A percentile compares a stretch with the other conserved stretches of the same genome.
Evolutionary conservation across 179 eudicot genomes (phyloP).

Genomic region (Gypsophila paniculata): DNA sequence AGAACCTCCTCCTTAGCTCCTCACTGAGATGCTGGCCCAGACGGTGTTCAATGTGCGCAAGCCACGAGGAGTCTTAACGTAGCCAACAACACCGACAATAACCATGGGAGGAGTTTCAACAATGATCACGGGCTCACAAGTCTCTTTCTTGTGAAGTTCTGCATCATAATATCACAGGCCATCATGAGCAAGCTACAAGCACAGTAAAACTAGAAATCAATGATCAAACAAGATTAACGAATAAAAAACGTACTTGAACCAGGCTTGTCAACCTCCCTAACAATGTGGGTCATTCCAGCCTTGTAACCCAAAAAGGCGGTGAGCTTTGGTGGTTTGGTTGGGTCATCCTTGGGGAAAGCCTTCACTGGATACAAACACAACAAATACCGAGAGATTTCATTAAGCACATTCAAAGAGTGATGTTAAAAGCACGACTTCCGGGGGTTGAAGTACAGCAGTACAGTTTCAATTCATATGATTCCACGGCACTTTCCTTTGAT

Average conservation of each 20-base stretch:
- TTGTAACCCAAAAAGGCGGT: slow-evolving; percentile 92
- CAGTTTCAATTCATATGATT: too few relatives aligned
- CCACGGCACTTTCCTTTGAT: too few relatives aligned
- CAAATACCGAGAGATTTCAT: not conserved
- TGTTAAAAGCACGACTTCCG: not conserved
- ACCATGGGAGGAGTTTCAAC: slow-evolving; percentile 79
- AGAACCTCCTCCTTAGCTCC: slow-evolving; percentile 72
- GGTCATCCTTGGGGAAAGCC: slow-evolving; percentile 81
- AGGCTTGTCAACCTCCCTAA: too few relatives aligned
- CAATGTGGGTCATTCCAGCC: too few relatives aligned
- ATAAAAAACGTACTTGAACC: too few relatives aligned
- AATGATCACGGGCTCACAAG: slow-evolving; percentile 81
- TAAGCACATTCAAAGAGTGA: not conserved
- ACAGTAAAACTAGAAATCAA: too few relatives aligned
- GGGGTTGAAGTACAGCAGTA: too few relatives aligned
- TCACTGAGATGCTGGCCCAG: slow-evolving; percentile 86
- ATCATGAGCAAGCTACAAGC: too few relatives aligned
- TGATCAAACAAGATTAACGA: too few relatives aligned
- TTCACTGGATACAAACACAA: slow-evolving; percentile 38
- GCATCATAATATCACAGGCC: not conserved
- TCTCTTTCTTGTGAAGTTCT: slow-evolving; percentile 84
- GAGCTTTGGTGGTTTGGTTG: slow-evolving; percentile 53
- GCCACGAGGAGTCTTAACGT: slow-evolving; percentile 74
- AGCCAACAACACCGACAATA: slow-evolving; percentile 72
- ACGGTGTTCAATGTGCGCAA: slow-evolving; percentile 75